Conservation (phyloP, 225 moss, liverwort and hornwort genomes). For the Takakia lepidozioides region DNA sequence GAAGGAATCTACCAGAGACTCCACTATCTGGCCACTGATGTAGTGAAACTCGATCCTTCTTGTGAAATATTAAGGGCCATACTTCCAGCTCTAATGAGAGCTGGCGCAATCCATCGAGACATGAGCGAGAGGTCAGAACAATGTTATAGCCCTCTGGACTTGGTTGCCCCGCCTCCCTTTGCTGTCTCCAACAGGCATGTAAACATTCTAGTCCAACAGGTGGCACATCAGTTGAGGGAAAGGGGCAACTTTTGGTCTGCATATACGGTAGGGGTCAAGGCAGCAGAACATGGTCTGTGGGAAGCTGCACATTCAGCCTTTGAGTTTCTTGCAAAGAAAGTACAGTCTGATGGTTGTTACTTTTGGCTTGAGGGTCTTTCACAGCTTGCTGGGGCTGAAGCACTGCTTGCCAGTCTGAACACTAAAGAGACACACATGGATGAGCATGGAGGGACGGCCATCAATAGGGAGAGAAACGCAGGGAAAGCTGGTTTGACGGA, state of each 20-base stretch:
- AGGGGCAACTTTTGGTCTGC: constrained; percentile 42
- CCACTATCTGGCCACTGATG: constrained; percentile 23
- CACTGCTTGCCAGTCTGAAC: constrained; percentile 12
- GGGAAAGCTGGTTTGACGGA: not conserved
- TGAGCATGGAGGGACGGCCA: too few relatives aligned
- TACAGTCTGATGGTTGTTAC: constrained; percentile 53
- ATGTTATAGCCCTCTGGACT: too few relatives aligned
- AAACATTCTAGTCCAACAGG: not conserved
- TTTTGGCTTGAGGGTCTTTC: constrained; percentile 46
- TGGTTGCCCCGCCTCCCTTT: too few relatives aligned
- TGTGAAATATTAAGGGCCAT: constrained; percentile 33
- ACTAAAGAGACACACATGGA: constrained; percentile 7
- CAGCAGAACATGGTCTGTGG: constrained; percentile 36
- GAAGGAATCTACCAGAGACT: constrained; percentile 22
- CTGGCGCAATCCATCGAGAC: too few relatives aligned
- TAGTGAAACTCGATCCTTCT: constrained; percentile 23
- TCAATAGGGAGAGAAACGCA: too few relatives aligned
- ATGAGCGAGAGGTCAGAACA: too few relatives aligned
- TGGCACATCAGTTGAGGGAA: constrained; percentile 23
- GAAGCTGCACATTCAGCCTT: constrained; percentile 25
- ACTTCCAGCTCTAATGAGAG: constrained; percentile 33
- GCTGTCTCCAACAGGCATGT: not conserved
- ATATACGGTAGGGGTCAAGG: constrained; percentile 42
- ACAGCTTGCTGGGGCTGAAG: constrained; percentile 39
- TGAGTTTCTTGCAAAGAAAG: constrained; percentile 31